Percentiles rank a stretch among this genome's conserved stretches.
These are phyloP conservation scores for Pythium coloratum DNA, from an alignment of 352 stramenopile genomes.

Conservation along the genomic window DNA sequence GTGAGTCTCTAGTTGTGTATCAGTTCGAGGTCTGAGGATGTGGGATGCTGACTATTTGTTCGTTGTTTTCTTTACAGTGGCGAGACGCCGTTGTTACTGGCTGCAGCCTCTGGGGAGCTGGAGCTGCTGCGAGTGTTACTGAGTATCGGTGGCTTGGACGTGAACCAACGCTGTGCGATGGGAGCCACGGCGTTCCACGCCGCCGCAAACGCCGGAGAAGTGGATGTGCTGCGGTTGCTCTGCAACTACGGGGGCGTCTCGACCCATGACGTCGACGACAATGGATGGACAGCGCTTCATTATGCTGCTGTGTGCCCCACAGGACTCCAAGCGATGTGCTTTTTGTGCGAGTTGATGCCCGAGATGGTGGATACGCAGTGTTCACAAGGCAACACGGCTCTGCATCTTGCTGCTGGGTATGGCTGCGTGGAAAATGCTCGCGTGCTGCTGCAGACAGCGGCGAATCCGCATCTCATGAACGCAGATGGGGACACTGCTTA, in stretches of 20 bases:
- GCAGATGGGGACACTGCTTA: constrained; percentile 45
- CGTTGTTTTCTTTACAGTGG: constrained; percentile 27
- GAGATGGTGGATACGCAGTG: constrained; percentile 54
- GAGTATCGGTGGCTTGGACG: constrained; percentile 24
- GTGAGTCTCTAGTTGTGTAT: constrained; percentile 28
- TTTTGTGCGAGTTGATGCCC: constrained; percentile 50
- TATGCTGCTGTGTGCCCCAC: constrained; percentile 50
- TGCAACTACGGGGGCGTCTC: constrained; percentile 38
- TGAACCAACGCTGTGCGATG: constrained; percentile 46
- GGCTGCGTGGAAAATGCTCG: constrained; percentile 53
- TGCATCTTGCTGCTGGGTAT: constrained; percentile 63
- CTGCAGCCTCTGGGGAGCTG: constrained; percentile 50
- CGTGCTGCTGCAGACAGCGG: constrained; percentile 55
- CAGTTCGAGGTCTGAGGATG: too few relatives aligned
- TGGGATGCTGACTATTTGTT: not conserved
- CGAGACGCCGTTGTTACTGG: constrained; percentile 55
- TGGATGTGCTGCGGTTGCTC: constrained; percentile 49
- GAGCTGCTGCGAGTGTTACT: constrained; percentile 34
- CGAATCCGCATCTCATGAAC: constrained; percentile 49
- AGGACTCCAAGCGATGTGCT: constrained; percentile 45
- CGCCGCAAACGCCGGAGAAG: constrained; percentile 58
- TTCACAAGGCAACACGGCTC: constrained; percentile 54
- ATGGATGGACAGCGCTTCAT: constrained; percentile 65
- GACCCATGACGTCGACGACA: constrained; percentile 38
- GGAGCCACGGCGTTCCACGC: constrained; percentile 59